Conservation (phyloP, 257 asterid genomes). For the Nicotiana tabacum region DNA sequence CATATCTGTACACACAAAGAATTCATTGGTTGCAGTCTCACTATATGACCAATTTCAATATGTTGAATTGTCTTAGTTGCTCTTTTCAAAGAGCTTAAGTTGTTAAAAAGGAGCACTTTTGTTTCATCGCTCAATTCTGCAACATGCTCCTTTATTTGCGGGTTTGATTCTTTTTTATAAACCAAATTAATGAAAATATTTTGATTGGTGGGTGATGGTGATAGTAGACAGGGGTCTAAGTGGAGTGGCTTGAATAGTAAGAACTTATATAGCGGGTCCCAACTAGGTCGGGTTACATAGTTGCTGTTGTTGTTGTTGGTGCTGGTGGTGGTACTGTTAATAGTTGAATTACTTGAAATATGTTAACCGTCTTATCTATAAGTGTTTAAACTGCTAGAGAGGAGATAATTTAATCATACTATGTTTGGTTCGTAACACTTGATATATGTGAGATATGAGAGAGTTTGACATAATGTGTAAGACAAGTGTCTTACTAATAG, state of each 20-base stretch:
- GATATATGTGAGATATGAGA: not conserved
- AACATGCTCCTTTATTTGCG: not conserved
- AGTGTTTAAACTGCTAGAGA: not conserved
- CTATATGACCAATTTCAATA: not conserved
- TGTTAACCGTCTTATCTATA: not conserved
- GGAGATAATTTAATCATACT: not conserved
- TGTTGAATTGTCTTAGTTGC: not conserved
- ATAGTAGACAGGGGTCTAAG: not conserved
- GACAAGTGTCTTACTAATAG: not conserved
- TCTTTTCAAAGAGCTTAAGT: not conserved
- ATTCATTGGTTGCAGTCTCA: not conserved
- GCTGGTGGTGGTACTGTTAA: not conserved
- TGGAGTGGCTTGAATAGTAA: not conserved
- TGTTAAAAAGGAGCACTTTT: not conserved
- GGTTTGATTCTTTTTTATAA: not conserved
- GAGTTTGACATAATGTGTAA: not conserved
- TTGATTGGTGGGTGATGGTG: not conserved
- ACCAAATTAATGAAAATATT: not conserved
- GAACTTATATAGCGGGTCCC: not conserved
- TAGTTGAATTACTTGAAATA: not conserved
- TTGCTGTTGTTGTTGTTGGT: not conserved
- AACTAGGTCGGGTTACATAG: not conserved
- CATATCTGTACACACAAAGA: not conserved
- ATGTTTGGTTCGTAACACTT: not conserved
- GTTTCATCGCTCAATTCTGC: not conserved